These are phyloP conservation scores for Ganoderma meredithae DNA, from an alignment of 1,284 basidiomycete genomes.

Conservation along the genomic window DNA sequence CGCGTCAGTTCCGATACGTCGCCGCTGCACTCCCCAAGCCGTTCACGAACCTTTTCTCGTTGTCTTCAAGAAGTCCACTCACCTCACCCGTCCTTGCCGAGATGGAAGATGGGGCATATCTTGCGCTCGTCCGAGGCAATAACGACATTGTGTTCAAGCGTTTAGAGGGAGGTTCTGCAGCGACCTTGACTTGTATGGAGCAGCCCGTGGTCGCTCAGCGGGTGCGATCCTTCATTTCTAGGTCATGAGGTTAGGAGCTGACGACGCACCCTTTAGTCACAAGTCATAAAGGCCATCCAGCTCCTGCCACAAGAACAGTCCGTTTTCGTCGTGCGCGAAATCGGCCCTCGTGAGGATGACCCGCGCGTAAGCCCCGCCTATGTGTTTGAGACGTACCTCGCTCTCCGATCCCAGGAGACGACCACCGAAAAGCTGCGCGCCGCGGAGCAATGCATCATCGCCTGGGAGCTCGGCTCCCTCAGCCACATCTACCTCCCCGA, in stretches of 20 bases:
- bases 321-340: slow-evolving; percentile 60
- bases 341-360: slow-evolving; percentile 29
- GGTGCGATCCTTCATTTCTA: slow-evolving; percentile 19
- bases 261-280: slow-evolving; percentile 39
- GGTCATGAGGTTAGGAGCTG: slow-evolving; percentile 6
- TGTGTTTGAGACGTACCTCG: slow-evolving; percentile 33
- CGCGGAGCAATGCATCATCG: slow-evolving; percentile 14
- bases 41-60: slow-evolving; percentile 49
- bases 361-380: slow-evolving; percentile 17
- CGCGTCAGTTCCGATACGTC: slow-evolving; percentile 47
- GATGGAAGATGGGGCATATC: slow-evolving; percentile 50
- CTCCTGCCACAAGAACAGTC: slow-evolving; percentile 62
- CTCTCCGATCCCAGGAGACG: slow-evolving; percentile 19
- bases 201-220: slow-evolving; percentile 2
- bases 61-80: slow-evolving; percentile 51
- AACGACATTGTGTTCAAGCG: slow-evolving; percentile 57
- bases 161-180: slow-evolving; percentile 42
- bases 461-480: slow-evolving; percentile 13
- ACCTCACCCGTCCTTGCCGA: slow-evolving; percentile 54
- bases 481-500: slow-evolving; percentile 60
- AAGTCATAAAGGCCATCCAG: slow-evolving; percentile 58
- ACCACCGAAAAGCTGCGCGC: slow-evolving; percentile 26
- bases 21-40: slow-evolving; percentile 48
- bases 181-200: slow-evolving; percentile 37
- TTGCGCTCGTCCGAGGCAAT: slow-evolving; percentile 53